A percentile compares a stretch with the other conserved stretches of the same genome.
These are phyloP conservation scores for Fremontodendron californicum DNA, from an alignment of 345 rosid species.

Conservation along the genomic window DNA sequence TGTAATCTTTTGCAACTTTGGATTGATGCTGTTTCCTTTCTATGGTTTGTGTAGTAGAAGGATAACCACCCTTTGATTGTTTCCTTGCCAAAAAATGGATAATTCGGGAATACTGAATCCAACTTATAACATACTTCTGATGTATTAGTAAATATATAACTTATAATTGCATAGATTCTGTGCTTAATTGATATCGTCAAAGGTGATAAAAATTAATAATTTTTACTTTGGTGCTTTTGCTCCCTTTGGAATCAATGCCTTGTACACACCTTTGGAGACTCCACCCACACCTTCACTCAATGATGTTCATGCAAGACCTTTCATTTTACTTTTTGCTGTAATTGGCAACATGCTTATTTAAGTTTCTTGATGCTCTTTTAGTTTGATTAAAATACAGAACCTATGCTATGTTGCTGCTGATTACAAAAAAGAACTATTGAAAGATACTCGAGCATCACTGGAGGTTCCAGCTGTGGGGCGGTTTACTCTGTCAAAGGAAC, in stretches of 20 bases:
- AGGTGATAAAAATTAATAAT: not conserved
- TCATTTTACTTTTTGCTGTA: not conserved
- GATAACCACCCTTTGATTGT: not conserved
- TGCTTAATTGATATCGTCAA: not conserved
- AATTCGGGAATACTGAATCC: not conserved
- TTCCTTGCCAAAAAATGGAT: not conserved
- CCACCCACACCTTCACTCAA: not conserved
- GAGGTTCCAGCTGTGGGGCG: slow-evolving; percentile 66
- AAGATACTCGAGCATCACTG: slow-evolving; percentile 59
- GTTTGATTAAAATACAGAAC: slow-evolving; percentile 40
- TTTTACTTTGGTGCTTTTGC: not conserved
- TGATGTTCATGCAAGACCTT: slow-evolving; percentile 7
- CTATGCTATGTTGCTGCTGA: slow-evolving; percentile 91
- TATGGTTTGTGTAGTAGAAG: not conserved
- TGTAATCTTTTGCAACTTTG: not conserved
- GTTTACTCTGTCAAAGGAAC: slow-evolving; percentile 77
- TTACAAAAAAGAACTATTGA: slow-evolving; percentile 59
- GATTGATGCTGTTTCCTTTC: not conserved
- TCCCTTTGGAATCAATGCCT: not conserved
- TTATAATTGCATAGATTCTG: not conserved
- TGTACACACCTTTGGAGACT: not conserved
- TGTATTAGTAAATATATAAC: not conserved
- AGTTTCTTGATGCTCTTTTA: slow-evolving; percentile 20
- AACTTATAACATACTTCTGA: not conserved
- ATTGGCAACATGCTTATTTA: not conserved